Base-by-base conservation (phyloP, 495 filamentous ascomycete genomes). In the Hypoxylon rickii region DNA sequence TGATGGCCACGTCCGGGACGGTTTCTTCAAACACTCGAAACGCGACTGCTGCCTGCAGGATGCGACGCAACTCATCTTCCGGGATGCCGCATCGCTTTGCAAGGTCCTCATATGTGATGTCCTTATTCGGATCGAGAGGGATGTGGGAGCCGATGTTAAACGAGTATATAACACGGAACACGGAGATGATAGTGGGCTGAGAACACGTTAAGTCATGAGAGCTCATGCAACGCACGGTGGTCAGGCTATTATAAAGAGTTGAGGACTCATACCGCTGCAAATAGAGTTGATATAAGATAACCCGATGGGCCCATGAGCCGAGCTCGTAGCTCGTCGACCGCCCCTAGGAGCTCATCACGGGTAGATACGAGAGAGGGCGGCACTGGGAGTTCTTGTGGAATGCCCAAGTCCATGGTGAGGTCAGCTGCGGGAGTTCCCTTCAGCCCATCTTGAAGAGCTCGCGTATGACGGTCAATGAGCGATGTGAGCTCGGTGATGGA, bases 21-120 rank as follows among this genome's bases (percentile, higher is more conserved):
- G 65, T 69, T 51, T 82, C 79, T 6, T 67, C 61, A 67, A 83
- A 82, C 44, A 81, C 66, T 17, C 69, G 70, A 37, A 76, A 70
- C 13, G 69, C 71, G 52, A 79, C 73, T 0, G 77, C 79, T 44
- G 75, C 69, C 7, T 77, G 76, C 8, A 80, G 55, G 29, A 82
- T 58, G 10, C 77, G 70, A 15, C 70, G 67, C 15, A 74, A 51
- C 29, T 74, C 67, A 10, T 64, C 55, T 29, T 67, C 61, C 8
- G 67, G 51, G 11, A 76, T 21, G 1, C 68, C 66, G 18, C 62
- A 59, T 16, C 44, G 45, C n/a, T 45, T 17, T 0, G 77, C 65
- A 22, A 79, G 63, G 3, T 73, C 64, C 6, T 53, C 38, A 43
- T 71, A 79, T 0, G 75, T 69, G 34, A 67, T 67, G 1, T 26